A percentile compares a stretch with the other conserved stretches of the same genome.
Conservation (phyloP, 495 filamentous ascomycete species). For the Trichoderma erinaceum region DNA sequence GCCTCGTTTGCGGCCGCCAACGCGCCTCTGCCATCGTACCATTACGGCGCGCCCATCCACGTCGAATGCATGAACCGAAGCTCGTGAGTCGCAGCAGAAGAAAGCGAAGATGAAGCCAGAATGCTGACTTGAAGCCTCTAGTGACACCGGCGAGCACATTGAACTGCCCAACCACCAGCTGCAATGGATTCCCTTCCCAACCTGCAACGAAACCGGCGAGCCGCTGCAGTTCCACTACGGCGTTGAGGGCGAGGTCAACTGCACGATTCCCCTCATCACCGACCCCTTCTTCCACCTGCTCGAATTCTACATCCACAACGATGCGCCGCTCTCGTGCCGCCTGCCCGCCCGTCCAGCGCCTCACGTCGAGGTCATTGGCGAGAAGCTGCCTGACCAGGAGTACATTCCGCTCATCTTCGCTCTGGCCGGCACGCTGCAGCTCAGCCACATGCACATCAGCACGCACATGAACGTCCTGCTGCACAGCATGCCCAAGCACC, state of each 20-base stretch:
- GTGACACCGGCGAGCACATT: slow-evolving; percentile 69
- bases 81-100: slow-evolving; percentile 33
- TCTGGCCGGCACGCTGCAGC: slow-evolving; percentile 79
- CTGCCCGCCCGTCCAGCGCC: slow-evolving; percentile 69
- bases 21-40: slow-evolving; percentile 38
- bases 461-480: slow-evolving; percentile 82
- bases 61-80: slow-evolving; percentile 53
- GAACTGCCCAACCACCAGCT: slow-evolving; percentile 72
- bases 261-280: slow-evolving; percentile 77
- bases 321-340: slow-evolving; percentile 88
- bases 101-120: too few species aligned
- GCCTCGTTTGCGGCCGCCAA: not conserved
- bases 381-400: slow-evolving; percentile 39
- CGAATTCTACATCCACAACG: slow-evolving; percentile 97
- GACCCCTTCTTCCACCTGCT: slow-evolving; percentile 94
- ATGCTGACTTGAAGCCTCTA: slow-evolving; percentile 19
- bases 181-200: slow-evolving; percentile 87
- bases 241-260: slow-evolving; percentile 77
- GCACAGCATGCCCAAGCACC: slow-evolving; percentile 60
- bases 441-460: slow-evolving; percentile 83
- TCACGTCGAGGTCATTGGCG: slow-evolving; percentile 39
- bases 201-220: slow-evolving; percentile 80
- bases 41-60: slow-evolving; percentile 42
- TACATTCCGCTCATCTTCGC: slow-evolving; percentile 71
- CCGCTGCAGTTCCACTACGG: slow-evolving; percentile 84